Conservation (phyloP, 805 yeast genomes). For the Saccharomycopsis fodiens region DNA sequence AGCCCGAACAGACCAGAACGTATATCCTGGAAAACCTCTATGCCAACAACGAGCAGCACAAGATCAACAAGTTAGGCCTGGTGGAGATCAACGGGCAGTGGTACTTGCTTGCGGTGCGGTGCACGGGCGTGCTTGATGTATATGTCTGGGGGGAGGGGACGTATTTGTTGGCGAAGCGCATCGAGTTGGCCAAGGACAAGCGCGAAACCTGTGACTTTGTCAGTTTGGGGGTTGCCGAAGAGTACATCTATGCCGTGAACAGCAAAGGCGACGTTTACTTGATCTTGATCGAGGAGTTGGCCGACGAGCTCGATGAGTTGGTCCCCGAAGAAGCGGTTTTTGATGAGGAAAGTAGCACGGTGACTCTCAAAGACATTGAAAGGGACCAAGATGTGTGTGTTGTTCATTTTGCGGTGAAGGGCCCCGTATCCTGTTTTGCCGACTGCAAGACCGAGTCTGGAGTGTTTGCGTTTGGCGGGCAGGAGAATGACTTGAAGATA, state of each 20-base stretch:
- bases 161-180: background rate
- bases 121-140: constrained; percentile 8
- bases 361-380: background rate
- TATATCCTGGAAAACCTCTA: constrained; percentile 1
- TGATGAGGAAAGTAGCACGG: constrained; percentile 2
- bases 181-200: background rate
- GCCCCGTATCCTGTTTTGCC: constrained; percentile 9
- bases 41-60: constrained; percentile 1
- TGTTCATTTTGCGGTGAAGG: constrained; percentile 7
- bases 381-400: constrained; percentile 6
- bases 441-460: constrained; percentile 24
- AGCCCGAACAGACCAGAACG: constrained; percentile 8
- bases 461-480: constrained; percentile 77
- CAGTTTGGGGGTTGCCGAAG: constrained; percentile 7
- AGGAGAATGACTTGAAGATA: constrained; percentile 64
- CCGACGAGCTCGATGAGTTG: background rate
- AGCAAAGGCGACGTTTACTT: constrained; percentile 14
- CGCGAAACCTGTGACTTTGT: constrained; percentile 11
- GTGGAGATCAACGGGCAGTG: background rate
- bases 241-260: constrained; percentile 12
- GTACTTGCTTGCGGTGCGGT: constrained; percentile 10
- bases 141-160: background rate
- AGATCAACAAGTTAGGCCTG: constrained; percentile 5
- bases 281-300: constrained; percentile 11
- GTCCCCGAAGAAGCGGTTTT: background rate